Evolutionary conservation across 129 eudicot species (phyloP).

Genomic region (Ambrosia trifida): DNA sequence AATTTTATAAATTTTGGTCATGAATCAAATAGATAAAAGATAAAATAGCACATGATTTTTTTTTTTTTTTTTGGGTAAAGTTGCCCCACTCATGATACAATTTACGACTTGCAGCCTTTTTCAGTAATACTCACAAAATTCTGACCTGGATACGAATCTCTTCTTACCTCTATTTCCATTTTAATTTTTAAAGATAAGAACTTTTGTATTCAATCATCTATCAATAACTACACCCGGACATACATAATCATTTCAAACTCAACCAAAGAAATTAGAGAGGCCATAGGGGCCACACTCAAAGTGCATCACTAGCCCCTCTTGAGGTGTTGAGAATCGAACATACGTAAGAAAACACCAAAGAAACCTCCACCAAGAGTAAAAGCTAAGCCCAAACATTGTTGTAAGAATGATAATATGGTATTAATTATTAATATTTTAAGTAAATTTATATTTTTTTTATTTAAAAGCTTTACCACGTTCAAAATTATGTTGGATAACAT

Average conservation of each 20-base stretch:
- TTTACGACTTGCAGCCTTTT: no score
- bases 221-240: background rate
- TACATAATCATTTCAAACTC: background rate
- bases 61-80: no score
- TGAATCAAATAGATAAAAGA: no score
- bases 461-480: no score
- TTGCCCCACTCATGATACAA: no score
- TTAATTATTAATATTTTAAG: no score
- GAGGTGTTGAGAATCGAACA: background rate
- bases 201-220: background rate
- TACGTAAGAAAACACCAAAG: background rate
- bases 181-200: background rate
- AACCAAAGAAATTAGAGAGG: background rate
- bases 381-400: background rate
- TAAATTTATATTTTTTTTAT: background rate
- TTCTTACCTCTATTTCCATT: background rate
- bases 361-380: background rate
- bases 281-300: background rate
- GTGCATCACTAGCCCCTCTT: background rate
- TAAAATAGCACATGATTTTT: no score
- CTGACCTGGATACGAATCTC: background rate
- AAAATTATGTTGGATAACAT: no score
- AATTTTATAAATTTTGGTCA: no score
- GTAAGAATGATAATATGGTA: no score
- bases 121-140: no score